A percentile compares a stretch with the other conserved stretches of the same genome.
Conservation (phyloP, 176 grass and related monocot species). For the Ananas comosus region DNA sequence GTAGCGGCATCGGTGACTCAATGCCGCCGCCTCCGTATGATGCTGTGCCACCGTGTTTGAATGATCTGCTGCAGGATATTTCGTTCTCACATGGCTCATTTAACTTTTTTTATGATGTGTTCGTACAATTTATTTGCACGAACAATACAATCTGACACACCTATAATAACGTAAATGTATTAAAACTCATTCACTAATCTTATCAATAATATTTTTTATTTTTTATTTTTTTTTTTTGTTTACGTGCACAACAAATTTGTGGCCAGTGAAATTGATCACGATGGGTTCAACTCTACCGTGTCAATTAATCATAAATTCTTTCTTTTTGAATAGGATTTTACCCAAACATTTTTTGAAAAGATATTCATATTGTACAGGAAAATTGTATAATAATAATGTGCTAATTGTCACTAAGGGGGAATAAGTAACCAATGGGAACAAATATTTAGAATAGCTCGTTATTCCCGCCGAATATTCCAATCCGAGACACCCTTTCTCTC, state of each 20-base stretch:
- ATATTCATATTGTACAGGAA: not conserved
- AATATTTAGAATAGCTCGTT: not conserved
- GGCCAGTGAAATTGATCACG: no score
- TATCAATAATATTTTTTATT: no score
- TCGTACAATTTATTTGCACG: not conserved
- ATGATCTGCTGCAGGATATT: not conserved
- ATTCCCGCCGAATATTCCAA: conserved; percentile 3
- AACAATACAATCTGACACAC: not conserved
- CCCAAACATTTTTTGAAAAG: no score
- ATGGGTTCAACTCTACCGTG: no score
- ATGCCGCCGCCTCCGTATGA: no score
- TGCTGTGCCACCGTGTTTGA: no score
- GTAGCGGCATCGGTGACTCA: no score
- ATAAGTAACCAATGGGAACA: not conserved
- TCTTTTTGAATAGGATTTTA: not conserved
- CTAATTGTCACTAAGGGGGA: not conserved
- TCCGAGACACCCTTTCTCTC: not conserved
- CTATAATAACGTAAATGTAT: not conserved
- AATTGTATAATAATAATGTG: not conserved
- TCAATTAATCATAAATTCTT: not conserved
- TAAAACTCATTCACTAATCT: no score
- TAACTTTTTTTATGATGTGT: not conserved
- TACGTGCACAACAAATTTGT: no score
- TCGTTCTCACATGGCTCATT: not conserved
- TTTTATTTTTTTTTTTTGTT: no score